Percentiles rank a stretch among this genome's conserved stretches.
These are phyloP conservation scores for Taiozyma onychis DNA, from an alignment of 1,139 yeast species.

Conservation along the genomic window DNA sequence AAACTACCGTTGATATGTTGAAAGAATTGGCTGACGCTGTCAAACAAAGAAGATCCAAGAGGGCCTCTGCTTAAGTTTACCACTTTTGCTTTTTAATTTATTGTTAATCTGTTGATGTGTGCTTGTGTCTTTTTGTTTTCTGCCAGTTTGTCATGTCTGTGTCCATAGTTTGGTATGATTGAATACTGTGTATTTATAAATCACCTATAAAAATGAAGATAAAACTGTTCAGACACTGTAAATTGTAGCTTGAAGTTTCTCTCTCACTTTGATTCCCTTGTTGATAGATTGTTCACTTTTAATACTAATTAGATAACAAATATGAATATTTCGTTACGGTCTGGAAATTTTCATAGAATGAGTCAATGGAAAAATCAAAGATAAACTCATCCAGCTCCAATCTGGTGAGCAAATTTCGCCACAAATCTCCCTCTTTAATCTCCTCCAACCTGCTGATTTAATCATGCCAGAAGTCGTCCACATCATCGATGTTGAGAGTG, in stretches of 20 bases:
- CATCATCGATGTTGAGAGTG: constrained; percentile 92
- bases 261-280: too few relatives aligned
- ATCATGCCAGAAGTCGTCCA: constrained; percentile 41
- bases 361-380: not conserved
- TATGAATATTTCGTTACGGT: not conserved
- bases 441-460: not conserved
- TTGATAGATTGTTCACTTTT: too few relatives aligned
- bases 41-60: constrained; percentile 58
- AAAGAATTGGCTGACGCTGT: constrained; percentile 78
- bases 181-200: not conserved
- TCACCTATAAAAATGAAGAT: not conserved
- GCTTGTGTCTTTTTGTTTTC: not conserved
- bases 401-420: not conserved
- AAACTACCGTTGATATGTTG: constrained; percentile 77
- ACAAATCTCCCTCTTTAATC: not conserved
- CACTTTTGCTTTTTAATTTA: not conserved
- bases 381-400: not conserved
- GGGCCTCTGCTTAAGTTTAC: constrained; percentile 4
- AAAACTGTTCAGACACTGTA: not conserved
- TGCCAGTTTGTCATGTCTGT: not conserved
- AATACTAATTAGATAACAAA: too few relatives aligned
- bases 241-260: too few relatives aligned
- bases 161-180: not conserved
- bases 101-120: not conserved
- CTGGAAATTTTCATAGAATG: not conserved